phyloP scores from a whole-genome alignment of 805 yeast species.

The Blastobotrys americana region DNA sequence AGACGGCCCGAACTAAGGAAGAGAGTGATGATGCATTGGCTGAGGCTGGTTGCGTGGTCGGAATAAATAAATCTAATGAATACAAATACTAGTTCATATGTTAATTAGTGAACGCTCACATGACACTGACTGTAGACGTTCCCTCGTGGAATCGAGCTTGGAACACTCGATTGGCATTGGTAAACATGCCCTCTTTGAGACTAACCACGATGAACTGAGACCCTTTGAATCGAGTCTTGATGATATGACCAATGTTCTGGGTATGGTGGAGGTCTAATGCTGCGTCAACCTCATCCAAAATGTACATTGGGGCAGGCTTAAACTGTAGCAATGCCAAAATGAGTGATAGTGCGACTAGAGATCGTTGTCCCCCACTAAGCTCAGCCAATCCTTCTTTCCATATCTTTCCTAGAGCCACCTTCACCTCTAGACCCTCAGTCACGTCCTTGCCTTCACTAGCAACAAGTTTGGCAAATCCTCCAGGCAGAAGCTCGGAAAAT shows the following conservation, averaged over 20 bases:
- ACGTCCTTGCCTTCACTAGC: constrained; percentile 76
- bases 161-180: constrained; percentile 91
- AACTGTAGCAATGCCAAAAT: constrained; percentile 88
- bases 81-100: background rate
- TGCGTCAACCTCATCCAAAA: constrained; percentile 96
- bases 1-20: too few species aligned
- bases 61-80: background rate
- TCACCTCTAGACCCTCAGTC: constrained; percentile 83
- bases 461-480: constrained; percentile 81
- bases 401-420: constrained; percentile 79
- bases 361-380: constrained; percentile 94
- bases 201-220: constrained; percentile 96
- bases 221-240: constrained; percentile 89
- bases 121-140: constrained; percentile 68
- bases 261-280: constrained; percentile 96
- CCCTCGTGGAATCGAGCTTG: constrained; percentile 95
- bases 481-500: constrained; percentile 81
- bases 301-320: constrained; percentile 98
- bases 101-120: constrained; percentile 7
- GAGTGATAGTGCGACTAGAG: constrained; percentile 84
- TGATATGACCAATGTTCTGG: constrained; percentile 93
- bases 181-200: constrained; percentile 95
- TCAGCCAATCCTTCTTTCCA: constrained; percentile 97
- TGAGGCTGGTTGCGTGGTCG: too few species aligned
- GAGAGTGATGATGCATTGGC: too few species aligned